A percentile compares a stretch with the other conserved stretches of the same genome.
phyloP scores from a whole-genome alignment of 78 protist genomes.

The Dictyostelium firmibasis region DNA sequence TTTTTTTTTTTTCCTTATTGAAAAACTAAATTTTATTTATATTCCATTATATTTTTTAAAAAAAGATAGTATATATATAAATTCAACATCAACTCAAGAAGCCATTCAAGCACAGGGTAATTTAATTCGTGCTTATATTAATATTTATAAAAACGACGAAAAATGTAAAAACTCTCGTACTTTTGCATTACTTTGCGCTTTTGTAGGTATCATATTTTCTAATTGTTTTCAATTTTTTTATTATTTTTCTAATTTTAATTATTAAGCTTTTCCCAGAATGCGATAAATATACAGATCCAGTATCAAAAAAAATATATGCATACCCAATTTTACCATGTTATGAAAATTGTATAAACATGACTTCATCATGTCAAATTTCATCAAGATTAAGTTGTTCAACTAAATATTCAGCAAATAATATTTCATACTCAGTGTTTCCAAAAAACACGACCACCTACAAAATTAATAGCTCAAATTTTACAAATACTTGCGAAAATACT shows the following conservation, averaged over 20 bases:
- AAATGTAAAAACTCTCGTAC: background rate
- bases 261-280: background rate
- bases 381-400: background rate
- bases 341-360: background rate
- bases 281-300: background rate
- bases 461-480: background rate
- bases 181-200: background rate
- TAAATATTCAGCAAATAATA: background rate
- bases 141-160: background rate
- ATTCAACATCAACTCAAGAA: conserved; percentile 1
- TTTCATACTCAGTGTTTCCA: background rate
- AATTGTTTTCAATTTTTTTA: background rate
- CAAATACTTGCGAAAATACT: background rate
- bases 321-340: background rate
- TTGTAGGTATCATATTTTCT: background rate
- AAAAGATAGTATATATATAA: background rate
- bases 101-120: background rate
- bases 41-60: background rate
- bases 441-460: background rate
- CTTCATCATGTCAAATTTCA: background rate
- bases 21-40: background rate
- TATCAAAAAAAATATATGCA: background rate
- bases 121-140: background rate
- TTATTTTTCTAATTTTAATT: background rate
- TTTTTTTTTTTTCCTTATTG: background rate